phyloP scores from a whole-genome alignment of 148 eudicot species.

The Rhododendron simsii region DNA sequence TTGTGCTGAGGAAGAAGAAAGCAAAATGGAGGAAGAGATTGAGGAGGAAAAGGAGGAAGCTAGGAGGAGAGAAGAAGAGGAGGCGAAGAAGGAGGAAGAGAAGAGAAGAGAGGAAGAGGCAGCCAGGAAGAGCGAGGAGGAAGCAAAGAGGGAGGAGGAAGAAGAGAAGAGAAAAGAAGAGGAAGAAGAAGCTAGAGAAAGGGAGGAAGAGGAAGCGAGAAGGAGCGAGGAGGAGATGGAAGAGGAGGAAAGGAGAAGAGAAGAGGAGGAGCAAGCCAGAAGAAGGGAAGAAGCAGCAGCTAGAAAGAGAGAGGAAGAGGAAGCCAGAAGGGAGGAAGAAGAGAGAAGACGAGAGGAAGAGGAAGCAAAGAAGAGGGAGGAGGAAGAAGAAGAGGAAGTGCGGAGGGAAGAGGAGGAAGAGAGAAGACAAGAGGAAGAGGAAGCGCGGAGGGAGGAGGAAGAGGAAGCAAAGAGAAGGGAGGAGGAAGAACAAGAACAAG shows the following conservation, averaged over 20 bases:
- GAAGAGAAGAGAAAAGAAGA: slow-evolving; percentile 8
- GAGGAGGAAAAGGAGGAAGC: slow-evolving; percentile 28
- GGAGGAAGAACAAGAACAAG: slow-evolving; percentile 12
- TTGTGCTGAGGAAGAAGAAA: slow-evolving; percentile 76
- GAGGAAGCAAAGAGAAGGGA: not conserved
- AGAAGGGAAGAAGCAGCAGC: not conserved
- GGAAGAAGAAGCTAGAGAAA: slow-evolving; percentile 1
- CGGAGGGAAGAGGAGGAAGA: slow-evolving; percentile 13
- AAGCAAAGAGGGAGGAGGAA: slow-evolving; percentile 5
- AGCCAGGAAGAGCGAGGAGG: not conserved
- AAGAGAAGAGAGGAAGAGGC: slow-evolving; percentile 15
- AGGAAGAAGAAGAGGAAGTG: slow-evolving; percentile 11
- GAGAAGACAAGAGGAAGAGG: not conserved
- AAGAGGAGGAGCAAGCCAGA: slow-evolving; percentile 13
- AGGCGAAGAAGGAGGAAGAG: not conserved
- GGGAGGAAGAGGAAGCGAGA: slow-evolving; percentile 8
- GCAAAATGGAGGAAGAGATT: slow-evolving; percentile 39
- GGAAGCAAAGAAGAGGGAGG: slow-evolving; percentile 11
- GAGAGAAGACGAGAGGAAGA: slow-evolving; percentile 16
- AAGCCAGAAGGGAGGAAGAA: slow-evolving; percentile 18
- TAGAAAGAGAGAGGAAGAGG: slow-evolving; percentile 1
- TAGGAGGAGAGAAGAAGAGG: slow-evolving; percentile 21
- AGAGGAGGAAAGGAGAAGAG: slow-evolving; percentile 13
- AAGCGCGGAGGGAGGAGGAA: slow-evolving; percentile 5
- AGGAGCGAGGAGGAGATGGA: slow-evolving; percentile 1